Conservation (phyloP, 768 basidiomycete genomes). For the Panellus pusillus region DNA sequence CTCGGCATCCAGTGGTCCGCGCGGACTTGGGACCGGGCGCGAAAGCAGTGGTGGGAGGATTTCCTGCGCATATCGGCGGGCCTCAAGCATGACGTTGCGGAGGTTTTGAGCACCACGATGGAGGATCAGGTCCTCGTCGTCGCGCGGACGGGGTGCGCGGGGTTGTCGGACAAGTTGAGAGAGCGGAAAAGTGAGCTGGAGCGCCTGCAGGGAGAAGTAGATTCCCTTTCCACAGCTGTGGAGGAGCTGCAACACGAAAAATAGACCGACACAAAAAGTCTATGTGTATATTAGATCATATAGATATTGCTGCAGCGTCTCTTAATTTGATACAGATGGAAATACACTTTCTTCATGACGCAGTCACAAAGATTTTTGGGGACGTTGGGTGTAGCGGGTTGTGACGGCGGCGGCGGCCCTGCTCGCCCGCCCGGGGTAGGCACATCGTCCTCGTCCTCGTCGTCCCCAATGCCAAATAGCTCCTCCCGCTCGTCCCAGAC, state of each 20-base stretch:
- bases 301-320: conserved; percentile 3
- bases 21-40: conserved; percentile 67
- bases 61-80: conserved; percentile 24
- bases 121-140: conserved; percentile 53
- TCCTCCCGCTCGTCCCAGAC: conserved; percentile 84
- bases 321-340: conserved; percentile 10
- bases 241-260: conserved; percentile 26
- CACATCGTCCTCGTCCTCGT: conserved; percentile 56
- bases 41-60: conserved; percentile 67
- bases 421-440: conserved; percentile 16
- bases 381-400: conserved; percentile 18
- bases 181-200: conserved; percentile 47
- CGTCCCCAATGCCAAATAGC: conserved; percentile 65
- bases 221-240: conserved; percentile 38
- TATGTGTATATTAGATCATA: neutral
- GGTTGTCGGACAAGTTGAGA: conserved; percentile 40
- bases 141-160: conserved; percentile 49
- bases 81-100: conserved; percentile 27
- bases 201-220: conserved; percentile 43
- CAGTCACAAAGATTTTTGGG: conserved; percentile 25
- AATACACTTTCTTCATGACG: conserved; percentile 10
- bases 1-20: conserved; percentile 61
- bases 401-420: conserved; percentile 31
- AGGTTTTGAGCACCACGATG: conserved; percentile 45
- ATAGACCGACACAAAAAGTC: conserved; percentile 3